A percentile compares a stretch with the other conserved stretches of the same genome.
phyloP scores from a whole-genome alignment of 2,329 filamentous ascomycete genomes.

The Polytolypa hystricis region DNA sequence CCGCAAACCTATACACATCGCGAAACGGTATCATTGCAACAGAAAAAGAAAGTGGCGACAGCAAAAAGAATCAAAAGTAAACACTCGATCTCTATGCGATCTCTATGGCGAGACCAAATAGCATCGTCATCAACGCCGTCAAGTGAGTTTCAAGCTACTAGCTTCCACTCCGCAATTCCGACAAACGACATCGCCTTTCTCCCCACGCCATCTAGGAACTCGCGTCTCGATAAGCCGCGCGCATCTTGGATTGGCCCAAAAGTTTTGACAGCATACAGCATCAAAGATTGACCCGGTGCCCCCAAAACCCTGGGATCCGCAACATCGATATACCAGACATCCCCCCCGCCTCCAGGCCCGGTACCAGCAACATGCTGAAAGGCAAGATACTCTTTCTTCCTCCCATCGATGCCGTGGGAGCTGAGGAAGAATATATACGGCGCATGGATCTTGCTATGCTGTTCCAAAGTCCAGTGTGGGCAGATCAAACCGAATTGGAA shows the following conservation, averaged over 20 bases:
- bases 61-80: too few relatives aligned
- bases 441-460: constrained; percentile 51
- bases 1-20: too few relatives aligned
- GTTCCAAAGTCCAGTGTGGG: constrained; percentile 67
- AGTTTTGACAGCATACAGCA: constrained; percentile 50
- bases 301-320: constrained; percentile 51
- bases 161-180: constrained; percentile 44
- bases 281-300: constrained; percentile 55
- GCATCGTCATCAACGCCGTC: too few relatives aligned
- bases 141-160: constrained; percentile 27
- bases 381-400: constrained; percentile 56
- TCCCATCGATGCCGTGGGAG: constrained; percentile 55
- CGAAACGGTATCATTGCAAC: too few relatives aligned
- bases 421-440: constrained; percentile 60
- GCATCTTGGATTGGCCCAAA: constrained; percentile 41
- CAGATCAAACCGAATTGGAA: constrained; percentile 76
- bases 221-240: constrained; percentile 40
- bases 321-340: constrained; percentile 73
- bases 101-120: too few relatives aligned
- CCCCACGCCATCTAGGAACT: constrained; percentile 39
- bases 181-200: constrained; percentile 39
- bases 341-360: constrained; percentile 51
- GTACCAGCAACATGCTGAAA: constrained; percentile 43
- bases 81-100: too few relatives aligned
- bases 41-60: too few relatives aligned